Evolutionary conservation across 257 asterid species (phyloP), one percentile per base, ranked within the genome.

Genomic region (Solanum lignicaule): DNA sequence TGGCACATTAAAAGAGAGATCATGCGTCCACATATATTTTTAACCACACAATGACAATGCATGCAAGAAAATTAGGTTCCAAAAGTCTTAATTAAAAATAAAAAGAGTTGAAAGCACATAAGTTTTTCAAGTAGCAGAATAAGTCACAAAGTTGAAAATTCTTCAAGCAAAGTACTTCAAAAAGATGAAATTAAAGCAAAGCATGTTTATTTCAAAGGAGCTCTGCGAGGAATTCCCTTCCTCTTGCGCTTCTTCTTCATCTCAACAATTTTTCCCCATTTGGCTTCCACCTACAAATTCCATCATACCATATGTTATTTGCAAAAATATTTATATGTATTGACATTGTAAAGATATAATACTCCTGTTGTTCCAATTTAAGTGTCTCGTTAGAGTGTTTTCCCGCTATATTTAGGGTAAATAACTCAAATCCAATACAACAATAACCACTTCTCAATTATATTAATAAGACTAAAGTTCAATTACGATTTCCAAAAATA

Each of bases 221-320:
- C 91, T 65, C 91, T 89, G 2, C 12, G 85, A 55, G 89, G 91
- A n/a, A n/a, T 7, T 11, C 89, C 91, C 21, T 89, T 89, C 72
- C 86, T 89, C 65, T 29, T 83, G 41, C 85, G 86, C 76, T 62
- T 89, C 14, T 32, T 38, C 55, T n/a, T 81, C 9, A 27, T 74
- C 83, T 60, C 81, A 4, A 79, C 38, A 29, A 1, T 15, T 29
- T 83, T 82, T 33, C 62, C 43, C 8, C 48, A 9, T 29, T 60
- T 14, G 60, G 87, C 89, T 74, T 84, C 85, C 13, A 87, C 87
- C 89, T 89, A 33, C 31, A 84, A 84, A 68, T 71, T 43, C 85
- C 85, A 9, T 27, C 66, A 16, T 5, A 25, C 46, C 33, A 41
- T 7, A 41, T 39, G n/a, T 78, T 73, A 36, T 20, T 11, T 4